Base-by-base conservation (phyloP, 345 rosid species). In the Citrus glauca region DNA sequence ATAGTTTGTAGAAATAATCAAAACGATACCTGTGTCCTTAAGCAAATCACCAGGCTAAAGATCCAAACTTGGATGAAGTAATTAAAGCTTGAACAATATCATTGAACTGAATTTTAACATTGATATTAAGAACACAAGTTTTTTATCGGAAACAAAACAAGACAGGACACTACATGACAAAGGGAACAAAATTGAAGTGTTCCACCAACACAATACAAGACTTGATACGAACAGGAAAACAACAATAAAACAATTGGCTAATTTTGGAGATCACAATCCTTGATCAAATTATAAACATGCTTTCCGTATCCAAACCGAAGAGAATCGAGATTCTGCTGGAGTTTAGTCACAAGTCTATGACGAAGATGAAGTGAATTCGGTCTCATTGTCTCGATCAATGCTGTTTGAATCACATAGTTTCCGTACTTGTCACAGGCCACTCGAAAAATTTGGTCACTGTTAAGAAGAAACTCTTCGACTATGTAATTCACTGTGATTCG, bases 381-480 rank as follows among this genome's bases (percentile, higher is more conserved):
- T 24, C 59, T 8, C 82, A 28, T 78, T 7, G 82, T 71, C 40
- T 63, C 77, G 35, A 55, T 69, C 67, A 85, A 8, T 61, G 85
- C 83, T 32, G 37, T 85, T 62, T 85, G 87, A 22, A 85, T 66
- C 76, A 85, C 87, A 27, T 77, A 82, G 59, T 80, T 85, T 25
- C 85, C 84, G 13, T 40, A 80, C 4, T 61, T 42, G 66, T 82
- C 48, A 28, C 9, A 42, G 11, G 87, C 83, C 20, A 78, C 71
- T 3, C 30, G 55, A 69, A 82, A 10, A 33, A 80, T 70, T n/a
- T 13, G 55, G 14, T n/a, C 72, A 66, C 76, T 73, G 7, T 3
- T 22, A 5, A 78, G 35, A 5, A 78, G 35, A 53, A 85, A 63
- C 24, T 78, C 85, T n/a, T 62, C 62, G 2, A 78, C 73, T 11